phyloP scores from a whole-genome alignment of 73 alveolate genomes.

The Tetrahymena borealis region DNA sequence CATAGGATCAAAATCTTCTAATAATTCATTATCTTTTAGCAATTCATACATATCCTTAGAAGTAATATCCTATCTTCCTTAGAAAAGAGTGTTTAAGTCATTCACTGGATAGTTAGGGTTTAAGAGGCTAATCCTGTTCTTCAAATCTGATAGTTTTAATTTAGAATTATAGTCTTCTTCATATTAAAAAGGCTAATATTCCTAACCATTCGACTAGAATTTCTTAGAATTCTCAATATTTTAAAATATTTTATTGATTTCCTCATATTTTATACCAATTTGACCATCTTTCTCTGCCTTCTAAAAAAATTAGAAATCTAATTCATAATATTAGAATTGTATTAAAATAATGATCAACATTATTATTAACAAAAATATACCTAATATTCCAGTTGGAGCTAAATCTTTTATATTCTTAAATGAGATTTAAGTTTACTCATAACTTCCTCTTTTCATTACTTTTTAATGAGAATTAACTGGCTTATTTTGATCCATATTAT shows the following conservation, averaged over 20 bases:
- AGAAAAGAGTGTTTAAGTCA: neutral
- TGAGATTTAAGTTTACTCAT: neutral
- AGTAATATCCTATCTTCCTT: neutral
- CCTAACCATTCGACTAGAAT: neutral
- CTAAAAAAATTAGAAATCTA: neutral
- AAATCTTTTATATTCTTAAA: neutral
- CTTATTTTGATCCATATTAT: neutral
- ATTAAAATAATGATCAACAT: neutral
- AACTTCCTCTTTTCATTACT: neutral
- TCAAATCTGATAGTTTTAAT: neutral
- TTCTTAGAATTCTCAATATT: neutral
- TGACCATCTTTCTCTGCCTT: neutral
- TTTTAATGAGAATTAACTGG: neutral
- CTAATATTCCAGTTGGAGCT: neutral
- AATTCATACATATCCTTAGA: neutral
- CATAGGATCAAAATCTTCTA: neutral
- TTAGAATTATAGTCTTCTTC: neutral
- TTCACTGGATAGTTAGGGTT: neutral
- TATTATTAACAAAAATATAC: neutral
- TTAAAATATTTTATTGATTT: neutral
- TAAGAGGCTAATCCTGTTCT: neutral
- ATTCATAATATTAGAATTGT: neutral
- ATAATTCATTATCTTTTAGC: neutral
- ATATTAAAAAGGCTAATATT: neutral
- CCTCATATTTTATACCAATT: neutral